These are phyloP conservation scores for Tilletia setariae DNA, from an alignment of 1,284 basidiomycete genomes.

Conservation along the genomic window DNA sequence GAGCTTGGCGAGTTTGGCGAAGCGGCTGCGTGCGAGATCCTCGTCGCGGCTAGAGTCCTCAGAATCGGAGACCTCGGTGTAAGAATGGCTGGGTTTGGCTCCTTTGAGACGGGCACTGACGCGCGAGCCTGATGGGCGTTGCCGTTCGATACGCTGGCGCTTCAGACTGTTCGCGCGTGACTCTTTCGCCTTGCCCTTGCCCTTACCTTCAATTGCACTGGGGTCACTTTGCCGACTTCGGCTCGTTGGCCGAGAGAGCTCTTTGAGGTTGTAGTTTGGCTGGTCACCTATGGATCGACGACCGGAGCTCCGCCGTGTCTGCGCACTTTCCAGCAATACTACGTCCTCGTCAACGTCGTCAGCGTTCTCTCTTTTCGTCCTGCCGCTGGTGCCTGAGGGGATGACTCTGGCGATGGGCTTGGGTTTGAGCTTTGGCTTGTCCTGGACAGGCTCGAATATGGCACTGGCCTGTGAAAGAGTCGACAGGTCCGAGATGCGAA, in stretches of 20 bases:
- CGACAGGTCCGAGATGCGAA: neutral
- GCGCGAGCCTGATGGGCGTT: neutral
- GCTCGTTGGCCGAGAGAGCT: neutral
- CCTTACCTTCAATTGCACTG: no score
- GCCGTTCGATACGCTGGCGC: neutral
- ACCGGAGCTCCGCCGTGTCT: neutral
- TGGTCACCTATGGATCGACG: neutral
- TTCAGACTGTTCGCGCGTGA: neutral
- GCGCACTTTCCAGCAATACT: no score
- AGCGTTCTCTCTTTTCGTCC: neutral
- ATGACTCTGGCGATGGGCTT: neutral
- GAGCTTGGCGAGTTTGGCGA: neutral
- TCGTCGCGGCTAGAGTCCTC: conserved; percentile 1
- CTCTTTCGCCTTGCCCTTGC: neutral
- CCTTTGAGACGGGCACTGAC: neutral
- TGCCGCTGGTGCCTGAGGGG: neutral
- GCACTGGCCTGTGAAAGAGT: neutral
- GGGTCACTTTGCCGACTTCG: neutral
- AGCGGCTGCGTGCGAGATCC: neutral
- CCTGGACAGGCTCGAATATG: neutral
- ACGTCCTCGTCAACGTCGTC: neutral
- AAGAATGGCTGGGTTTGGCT: neutral
- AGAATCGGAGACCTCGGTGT: neutral
- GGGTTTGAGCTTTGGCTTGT: conserved; percentile 8
- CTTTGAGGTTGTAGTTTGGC: neutral